These are phyloP conservation scores for Microcyclosporella mali DNA, from an alignment of 2,329 filamentous ascomycete species.

Conservation along the genomic window DNA sequence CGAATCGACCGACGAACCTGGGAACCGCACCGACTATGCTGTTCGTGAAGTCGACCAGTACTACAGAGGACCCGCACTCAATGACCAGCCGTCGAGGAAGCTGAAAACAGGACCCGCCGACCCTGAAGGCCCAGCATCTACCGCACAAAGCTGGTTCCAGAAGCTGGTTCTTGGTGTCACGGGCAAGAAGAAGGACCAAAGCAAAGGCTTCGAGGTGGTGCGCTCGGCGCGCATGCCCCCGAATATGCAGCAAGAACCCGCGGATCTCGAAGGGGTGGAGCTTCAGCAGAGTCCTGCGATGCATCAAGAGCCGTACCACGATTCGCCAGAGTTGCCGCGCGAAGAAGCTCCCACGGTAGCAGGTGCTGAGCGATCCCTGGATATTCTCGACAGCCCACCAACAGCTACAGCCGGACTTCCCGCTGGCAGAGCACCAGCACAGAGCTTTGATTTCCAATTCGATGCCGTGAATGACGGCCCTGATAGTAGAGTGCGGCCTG, in stretches of 20 bases:
- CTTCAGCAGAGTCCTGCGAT: slow-evolving; percentile 30
- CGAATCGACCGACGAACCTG: slow-evolving; percentile 46
- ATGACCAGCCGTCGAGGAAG: slow-evolving; percentile 72
- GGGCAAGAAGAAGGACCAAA: slow-evolving; percentile 82
- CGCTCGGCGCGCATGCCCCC: slow-evolving; percentile 76
- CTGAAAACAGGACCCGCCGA: slow-evolving; percentile 91
- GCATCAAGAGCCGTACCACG: slow-evolving; percentile 29
- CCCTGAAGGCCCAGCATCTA: slow-evolving; percentile 83
- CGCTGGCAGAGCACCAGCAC: slow-evolving; percentile 4
- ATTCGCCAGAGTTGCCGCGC: slow-evolving; percentile 19
- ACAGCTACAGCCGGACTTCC: slow-evolving; percentile 3
- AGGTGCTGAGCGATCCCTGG: slow-evolving; percentile 15
- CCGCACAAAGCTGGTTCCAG: slow-evolving; percentile 84
- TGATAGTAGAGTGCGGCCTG: slow-evolving; percentile 14
- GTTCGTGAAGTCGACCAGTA: slow-evolving; percentile 96
- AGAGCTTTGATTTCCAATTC: slow-evolving; percentile 22
- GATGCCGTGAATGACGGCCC: slow-evolving; percentile 8
- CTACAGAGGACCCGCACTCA: slow-evolving; percentile 83
- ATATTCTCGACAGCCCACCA: slow-evolving; percentile 2
- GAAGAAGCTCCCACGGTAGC: slow-evolving; percentile 14
- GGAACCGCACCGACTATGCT: slow-evolving; percentile 66
- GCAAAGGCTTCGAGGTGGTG: slow-evolving; percentile 93
- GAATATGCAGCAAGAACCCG: slow-evolving; percentile 57
- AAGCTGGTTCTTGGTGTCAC: slow-evolving; percentile 43
- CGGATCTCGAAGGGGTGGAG: slow-evolving; percentile 46